Evolutionary conservation across 495 filamentous ascomycete genomes (phyloP).

Genomic region (Penicillium antarcticum): DNA sequence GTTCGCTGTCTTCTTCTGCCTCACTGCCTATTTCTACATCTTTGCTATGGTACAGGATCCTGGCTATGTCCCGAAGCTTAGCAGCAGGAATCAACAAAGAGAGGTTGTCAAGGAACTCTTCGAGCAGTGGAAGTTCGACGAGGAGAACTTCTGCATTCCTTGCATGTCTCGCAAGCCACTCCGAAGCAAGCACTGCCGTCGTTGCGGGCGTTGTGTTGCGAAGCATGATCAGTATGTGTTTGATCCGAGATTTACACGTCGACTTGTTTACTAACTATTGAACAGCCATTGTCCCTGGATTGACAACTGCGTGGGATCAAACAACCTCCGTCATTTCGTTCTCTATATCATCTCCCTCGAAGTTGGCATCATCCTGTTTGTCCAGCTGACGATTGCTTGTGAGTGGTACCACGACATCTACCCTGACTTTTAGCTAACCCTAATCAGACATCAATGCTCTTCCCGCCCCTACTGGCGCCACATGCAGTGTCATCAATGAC

Average conservation of each 20-base stretch:
- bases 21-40: conserved; percentile 82
- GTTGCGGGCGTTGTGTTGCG: conserved; percentile 87
- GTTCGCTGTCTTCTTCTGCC: conserved; percentile 60
- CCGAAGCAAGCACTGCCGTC: conserved; percentile 90
- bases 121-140: conserved; percentile 82
- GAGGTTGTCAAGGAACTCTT: conserved; percentile 82
- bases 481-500: conserved; percentile 76
- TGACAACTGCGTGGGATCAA: conserved; percentile 89
- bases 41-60: conserved; percentile 84
- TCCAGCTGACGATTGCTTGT: conserved; percentile 52
- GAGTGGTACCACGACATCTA: conserved; percentile 25
- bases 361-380: conserved; percentile 65
- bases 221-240: conserved; percentile 90
- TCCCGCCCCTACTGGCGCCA: conserved; percentile 38
- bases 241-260: not conserved
- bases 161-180: conserved; percentile 93
- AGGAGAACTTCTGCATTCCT: conserved; percentile 84
- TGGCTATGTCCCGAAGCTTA: conserved; percentile 90
- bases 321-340: conserved; percentile 94
- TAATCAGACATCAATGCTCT: conserved; percentile 53
- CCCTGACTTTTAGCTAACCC: conserved; percentile 12
- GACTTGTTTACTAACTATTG: conserved; percentile 35
- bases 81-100: conserved; percentile 82
- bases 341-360: conserved; percentile 78
- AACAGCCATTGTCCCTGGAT: conserved; percentile 95